A percentile compares a stretch with the other conserved stretches of the same genome.
phyloP scores from a whole-genome alignment of 2,329 filamentous ascomycete genomes.

The Colletotrichum musicola region DNA sequence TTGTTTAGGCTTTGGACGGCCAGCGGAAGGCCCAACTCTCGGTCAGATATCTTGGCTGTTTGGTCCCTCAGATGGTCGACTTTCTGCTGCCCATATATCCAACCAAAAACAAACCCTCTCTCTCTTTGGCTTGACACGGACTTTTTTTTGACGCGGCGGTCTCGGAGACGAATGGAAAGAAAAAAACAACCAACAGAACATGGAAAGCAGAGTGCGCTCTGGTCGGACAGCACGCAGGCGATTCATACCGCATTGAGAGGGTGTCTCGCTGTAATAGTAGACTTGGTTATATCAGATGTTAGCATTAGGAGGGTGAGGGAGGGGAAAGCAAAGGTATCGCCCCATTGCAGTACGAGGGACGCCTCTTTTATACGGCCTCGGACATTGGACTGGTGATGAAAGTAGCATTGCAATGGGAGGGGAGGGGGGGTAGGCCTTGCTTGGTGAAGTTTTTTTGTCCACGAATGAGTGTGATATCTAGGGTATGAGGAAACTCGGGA shows the following conservation, averaged over 20 bases:
- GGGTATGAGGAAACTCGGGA: slow-evolving; percentile 38
- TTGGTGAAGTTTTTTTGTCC: slow-evolving; percentile 23
- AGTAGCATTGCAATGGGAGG: slow-evolving; percentile 15
- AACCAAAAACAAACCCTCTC: slow-evolving; percentile 18
- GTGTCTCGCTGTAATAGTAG: slow-evolving; percentile 47
- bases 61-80: slow-evolving; percentile 24
- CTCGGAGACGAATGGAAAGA: slow-evolving; percentile 19
- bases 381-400: slow-evolving; percentile 28
- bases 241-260: slow-evolving; percentile 36
- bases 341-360: slow-evolving; percentile 22
- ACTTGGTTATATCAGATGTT: slow-evolving; percentile 46
- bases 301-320: slow-evolving; percentile 24
- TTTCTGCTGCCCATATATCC: slow-evolving; percentile 31
- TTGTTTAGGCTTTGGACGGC: slow-evolving; percentile 26
- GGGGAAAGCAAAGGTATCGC: slow-evolving; percentile 7
- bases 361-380: slow-evolving; percentile 15
- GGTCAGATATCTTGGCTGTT: slow-evolving; percentile 13
- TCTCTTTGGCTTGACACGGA: slow-evolving; percentile 16
- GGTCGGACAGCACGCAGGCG: slow-evolving; percentile 24
- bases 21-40: slow-evolving; percentile 16
- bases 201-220: slow-evolving; percentile 26
- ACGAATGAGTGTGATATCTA: slow-evolving; percentile 37
- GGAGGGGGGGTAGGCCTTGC: neutral
- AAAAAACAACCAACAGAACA: slow-evolving; percentile 23
- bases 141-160: slow-evolving; percentile 8